Conservation (phyloP, 2,329 filamentous ascomycete genomes). For the Botrytis fabae region DNA sequence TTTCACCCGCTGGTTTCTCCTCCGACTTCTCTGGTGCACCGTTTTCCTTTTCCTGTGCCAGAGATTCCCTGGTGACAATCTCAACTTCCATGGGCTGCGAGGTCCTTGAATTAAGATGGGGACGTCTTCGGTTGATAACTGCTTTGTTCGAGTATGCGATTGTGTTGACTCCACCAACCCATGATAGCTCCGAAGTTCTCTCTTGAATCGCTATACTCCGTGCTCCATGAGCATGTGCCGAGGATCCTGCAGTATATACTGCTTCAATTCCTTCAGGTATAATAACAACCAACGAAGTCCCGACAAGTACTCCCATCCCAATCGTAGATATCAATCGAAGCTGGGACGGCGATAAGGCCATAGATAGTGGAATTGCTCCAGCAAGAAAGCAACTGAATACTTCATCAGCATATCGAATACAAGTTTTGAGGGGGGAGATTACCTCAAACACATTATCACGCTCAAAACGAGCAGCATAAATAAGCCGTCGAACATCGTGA, state of each 20-base stretch:
- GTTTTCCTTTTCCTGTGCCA: constrained; percentile 13
- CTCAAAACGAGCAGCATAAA: constrained; percentile 42
- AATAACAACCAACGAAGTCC: constrained; percentile 93
- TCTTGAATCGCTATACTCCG: constrained; percentile 24
- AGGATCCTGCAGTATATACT: constrained; percentile 61
- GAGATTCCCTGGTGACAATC: constrained; percentile 6
- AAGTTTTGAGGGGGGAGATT: constrained; percentile 38
- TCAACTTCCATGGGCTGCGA: background rate
- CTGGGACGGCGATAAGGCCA: constrained; percentile 83
- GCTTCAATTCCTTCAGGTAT: constrained; percentile 96
- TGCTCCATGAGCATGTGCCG: constrained; percentile 33
- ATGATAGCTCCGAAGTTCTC: constrained; percentile 28
- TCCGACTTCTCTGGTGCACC: constrained; percentile 17
- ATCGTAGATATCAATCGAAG: constrained; percentile 87
- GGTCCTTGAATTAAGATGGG: background rate
- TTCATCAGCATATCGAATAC: background rate
- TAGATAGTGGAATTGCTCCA: constrained; percentile 84
- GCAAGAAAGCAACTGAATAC: constrained; percentile 80
- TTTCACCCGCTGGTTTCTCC: constrained; percentile 14
- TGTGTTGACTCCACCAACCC: constrained; percentile 30
- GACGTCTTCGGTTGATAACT: constrained; percentile 2
- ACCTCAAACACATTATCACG: constrained; percentile 60
- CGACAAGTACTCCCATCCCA: constrained; percentile 90
- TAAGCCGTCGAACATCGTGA: constrained; percentile 42
- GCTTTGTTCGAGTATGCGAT: constrained; percentile 26